Evolutionary conservation across 192 early-diverging fungal genomes (phyloP).

Genomic region (Geranomyces variabilis): DNA sequence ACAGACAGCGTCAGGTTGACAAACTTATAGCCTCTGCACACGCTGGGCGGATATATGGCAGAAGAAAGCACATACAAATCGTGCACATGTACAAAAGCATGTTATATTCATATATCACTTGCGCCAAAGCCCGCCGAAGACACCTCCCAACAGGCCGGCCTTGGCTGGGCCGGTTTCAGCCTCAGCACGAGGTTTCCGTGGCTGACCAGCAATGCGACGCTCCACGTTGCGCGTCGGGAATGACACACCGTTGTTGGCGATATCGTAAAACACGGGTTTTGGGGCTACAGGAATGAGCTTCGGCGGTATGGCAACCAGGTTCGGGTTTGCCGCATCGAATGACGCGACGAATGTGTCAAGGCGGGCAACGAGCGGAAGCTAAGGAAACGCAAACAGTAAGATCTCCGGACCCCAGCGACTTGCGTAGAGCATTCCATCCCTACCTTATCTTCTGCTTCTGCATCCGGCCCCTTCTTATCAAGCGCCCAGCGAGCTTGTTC

Average conservation of each 20-base stretch:
- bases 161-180: neutral
- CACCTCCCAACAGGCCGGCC: slow-evolving; percentile 18
- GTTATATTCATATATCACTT: no score
- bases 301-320: slow-evolving; percentile 73
- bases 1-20: no score
- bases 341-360: slow-evolving; percentile 53
- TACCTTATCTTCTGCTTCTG: neutral
- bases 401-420: neutral
- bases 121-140: slow-evolving; percentile 26
- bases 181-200: neutral
- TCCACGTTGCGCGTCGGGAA: slow-evolving; percentile 48
- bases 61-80: no score
- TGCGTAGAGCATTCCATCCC: neutral
- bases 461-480: neutral
- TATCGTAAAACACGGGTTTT: slow-evolving; percentile 81
- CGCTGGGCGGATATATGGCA: no score
- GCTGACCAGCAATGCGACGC: slow-evolving; percentile 11
- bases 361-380: slow-evolving; percentile 56
- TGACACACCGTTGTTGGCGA: slow-evolving; percentile 71
- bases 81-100: no score
- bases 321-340: slow-evolving; percentile 47
- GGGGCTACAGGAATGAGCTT: slow-evolving; percentile 61
- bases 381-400: neutral
- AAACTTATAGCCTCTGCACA: no score
- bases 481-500: slow-evolving; percentile 28